phyloP scores from a whole-genome alignment of 202 grass and related monocot genomes.

The Panicum virgatum region DNA sequence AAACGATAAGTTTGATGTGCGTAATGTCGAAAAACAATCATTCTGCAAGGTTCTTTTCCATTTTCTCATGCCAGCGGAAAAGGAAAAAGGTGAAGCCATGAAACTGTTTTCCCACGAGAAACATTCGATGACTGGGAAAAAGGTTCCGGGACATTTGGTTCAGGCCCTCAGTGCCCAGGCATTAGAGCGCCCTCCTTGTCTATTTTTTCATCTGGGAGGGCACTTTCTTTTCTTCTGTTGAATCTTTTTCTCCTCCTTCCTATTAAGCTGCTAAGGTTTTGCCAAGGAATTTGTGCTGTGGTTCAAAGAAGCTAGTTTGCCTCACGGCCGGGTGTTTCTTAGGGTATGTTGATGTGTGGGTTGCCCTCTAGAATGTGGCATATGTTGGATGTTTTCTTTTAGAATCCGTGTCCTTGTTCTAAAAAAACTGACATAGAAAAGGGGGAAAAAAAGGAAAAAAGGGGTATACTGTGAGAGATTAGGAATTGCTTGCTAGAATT shows the following conservation, averaged over 20 bases:
- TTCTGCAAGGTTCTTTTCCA: conserved; percentile 24
- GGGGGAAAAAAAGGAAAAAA: background rate
- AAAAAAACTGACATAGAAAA: conserved; percentile 35
- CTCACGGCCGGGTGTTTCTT: background rate
- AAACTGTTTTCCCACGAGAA: conserved; percentile 57
- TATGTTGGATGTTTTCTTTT: background rate
- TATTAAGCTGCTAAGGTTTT: conserved; percentile 17
- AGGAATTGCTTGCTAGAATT: conserved; percentile 17
- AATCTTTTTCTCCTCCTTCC: background rate
- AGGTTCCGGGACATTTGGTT: conserved; percentile 24
- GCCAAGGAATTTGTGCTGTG: background rate
- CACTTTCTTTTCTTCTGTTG: background rate
- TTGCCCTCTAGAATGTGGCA: conserved; percentile 25
- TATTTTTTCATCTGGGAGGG: conserved; percentile 41
- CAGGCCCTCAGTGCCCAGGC: conserved; percentile 3
- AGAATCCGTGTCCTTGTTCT: conserved; percentile 5
- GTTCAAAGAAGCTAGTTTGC: conserved; percentile 25
- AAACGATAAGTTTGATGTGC: conserved; percentile 19
- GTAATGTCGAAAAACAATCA: background rate
- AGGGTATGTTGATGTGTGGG: conserved; percentile 5
- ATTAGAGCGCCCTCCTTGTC: background rate
- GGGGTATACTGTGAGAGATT: background rate
- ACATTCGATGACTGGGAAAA: conserved; percentile 65
- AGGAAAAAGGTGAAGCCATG: background rate
- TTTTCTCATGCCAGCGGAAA: conserved; percentile 25